Evolutionary conservation across 805 yeast species (phyloP).

Genomic region (Ogataea saltuana): DNA sequence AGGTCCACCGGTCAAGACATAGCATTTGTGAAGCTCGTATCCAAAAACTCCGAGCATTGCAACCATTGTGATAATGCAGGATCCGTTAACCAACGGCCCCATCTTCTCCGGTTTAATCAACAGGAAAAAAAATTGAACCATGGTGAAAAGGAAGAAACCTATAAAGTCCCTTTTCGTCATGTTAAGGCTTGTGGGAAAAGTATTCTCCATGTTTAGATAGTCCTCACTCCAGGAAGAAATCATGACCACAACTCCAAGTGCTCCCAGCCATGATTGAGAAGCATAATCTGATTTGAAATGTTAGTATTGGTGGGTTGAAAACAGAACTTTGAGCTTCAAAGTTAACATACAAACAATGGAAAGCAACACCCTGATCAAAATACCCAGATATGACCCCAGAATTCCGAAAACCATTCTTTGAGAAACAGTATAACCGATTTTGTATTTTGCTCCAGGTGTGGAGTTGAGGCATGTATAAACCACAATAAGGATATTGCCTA

Average conservation of each 20-base stretch:
- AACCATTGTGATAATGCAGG: slow-evolving; percentile 14
- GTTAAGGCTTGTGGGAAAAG: slow-evolving; percentile 37
- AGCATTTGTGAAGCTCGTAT: slow-evolving; percentile 13
- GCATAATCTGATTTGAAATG: slow-evolving; percentile 23
- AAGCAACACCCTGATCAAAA: slow-evolving; percentile 43
- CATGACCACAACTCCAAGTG: slow-evolving; percentile 40
- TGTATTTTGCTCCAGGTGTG: slow-evolving; percentile 37
- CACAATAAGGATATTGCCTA: slow-evolving; percentile 51
- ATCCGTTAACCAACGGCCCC: slow-evolving; percentile 13
- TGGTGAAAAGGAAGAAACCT: slow-evolving; percentile 45
- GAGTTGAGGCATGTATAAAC: slow-evolving; percentile 24
- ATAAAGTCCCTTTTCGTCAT: slow-evolving; percentile 44
- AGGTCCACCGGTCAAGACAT: slow-evolving; percentile 12
- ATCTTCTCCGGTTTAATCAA: slow-evolving; percentile 25
- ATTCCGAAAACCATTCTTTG: slow-evolving; percentile 47
- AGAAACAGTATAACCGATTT: slow-evolving; percentile 48
- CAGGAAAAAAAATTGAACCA: slow-evolving; percentile 42
- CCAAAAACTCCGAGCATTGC: slow-evolving; percentile 14
- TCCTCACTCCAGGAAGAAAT: slow-evolving; percentile 42
- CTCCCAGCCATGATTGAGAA: slow-evolving; percentile 47
- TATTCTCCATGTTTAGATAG: slow-evolving; percentile 40
- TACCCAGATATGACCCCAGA: slow-evolving; percentile 43
- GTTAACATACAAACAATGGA: slow-evolving; percentile 39
- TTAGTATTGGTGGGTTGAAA: not conserved
- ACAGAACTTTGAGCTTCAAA: too few species aligned